Base-by-base conservation (phyloP, 352 stramenopile species). In the Globisporangium canariense region DNA sequence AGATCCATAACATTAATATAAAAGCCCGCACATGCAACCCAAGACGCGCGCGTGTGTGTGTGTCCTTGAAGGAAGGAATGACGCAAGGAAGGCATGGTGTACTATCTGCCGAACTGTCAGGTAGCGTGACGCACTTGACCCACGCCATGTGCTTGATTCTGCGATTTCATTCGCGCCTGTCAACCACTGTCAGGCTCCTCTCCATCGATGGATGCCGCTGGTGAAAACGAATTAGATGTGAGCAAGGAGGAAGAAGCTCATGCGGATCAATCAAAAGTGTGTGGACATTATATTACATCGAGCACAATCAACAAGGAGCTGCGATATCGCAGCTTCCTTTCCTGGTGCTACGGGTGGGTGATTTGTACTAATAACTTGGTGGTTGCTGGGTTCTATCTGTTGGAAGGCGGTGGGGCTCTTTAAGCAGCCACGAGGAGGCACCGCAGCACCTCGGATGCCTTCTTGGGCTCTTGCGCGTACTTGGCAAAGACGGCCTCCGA, bases 401-500 rank as follows among this genome's bases (percentile, higher is more conserved):
- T 28, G 60, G 74, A 66, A 45, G 22, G 9, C 46, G 4, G 18
- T 53, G 8, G 18, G 18, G 32, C 25, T 64, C 52, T 75, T 8
- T 75, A 78, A 6, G 65, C 68, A 32, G 67, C 66, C 54, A 65
- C 64, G 32, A 81, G 68, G 34, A 92, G 70, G 64, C 76, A 82
- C 11, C 72, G 79, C 57, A 92, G 69, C 58, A 89, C 75, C 28
- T 88, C 75, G 6, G 76, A 71, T 40, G 70, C 71, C 55, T 86
- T 86, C 68, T 77, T 74, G 3, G 84, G 78, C 45, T 90, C 78
- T 22, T 78, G 58, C 10, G 72, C 71, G 49, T 89, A 89, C 57
- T 74, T 81, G 61, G 75, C 53, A 53, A 91, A 54, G 14, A 76
- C 73, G 32, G 71, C 66, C 56, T 88, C 76, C 4, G 77, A 73